Evolutionary conservation across 257 asterid genomes (phyloP).

Genomic region (Oldenlandia corymbosa): DNA sequence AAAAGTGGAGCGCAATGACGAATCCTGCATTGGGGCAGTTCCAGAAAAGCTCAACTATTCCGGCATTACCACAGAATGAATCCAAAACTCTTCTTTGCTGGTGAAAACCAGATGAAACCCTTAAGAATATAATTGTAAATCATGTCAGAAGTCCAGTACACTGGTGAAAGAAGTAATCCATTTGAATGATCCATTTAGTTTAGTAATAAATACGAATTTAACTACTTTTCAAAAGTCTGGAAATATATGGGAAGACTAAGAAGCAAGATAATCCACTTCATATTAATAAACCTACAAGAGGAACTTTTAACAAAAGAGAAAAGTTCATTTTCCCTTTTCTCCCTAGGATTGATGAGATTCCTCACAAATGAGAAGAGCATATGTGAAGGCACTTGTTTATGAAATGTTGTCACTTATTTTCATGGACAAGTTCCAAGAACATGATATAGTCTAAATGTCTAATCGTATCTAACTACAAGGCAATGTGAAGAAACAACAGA

Average conservation of each 20-base stretch:
- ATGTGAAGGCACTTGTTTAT: background rate
- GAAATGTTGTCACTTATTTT: background rate
- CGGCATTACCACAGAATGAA: slow-evolving; percentile 25
- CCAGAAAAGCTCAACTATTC: slow-evolving; percentile 26
- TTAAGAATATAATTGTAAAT: slow-evolving; percentile 17
- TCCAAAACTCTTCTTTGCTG: slow-evolving; percentile 42
- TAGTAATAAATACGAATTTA: background rate
- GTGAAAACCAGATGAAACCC: slow-evolving; percentile 53
- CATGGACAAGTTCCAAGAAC: background rate
- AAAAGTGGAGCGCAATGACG: slow-evolving; percentile 34
- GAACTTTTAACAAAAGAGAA: background rate
- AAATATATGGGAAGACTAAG: background rate
- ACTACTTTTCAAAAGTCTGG: background rate
- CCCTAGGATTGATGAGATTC: background rate
- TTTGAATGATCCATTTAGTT: background rate
- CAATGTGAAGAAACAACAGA: too few relatives aligned
- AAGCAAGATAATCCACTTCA: background rate
- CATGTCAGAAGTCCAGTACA: slow-evolving; percentile 21
- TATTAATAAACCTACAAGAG: background rate
- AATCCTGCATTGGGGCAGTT: slow-evolving; percentile 29
- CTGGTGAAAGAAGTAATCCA: slow-evolving; percentile 1
- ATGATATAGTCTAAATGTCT: background rate
- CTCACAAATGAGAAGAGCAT: background rate
- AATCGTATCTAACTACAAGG: too few relatives aligned
- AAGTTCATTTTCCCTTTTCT: background rate